Conservation (phyloP, 208 protist species). For the Leishmania gerbilli region DNA sequence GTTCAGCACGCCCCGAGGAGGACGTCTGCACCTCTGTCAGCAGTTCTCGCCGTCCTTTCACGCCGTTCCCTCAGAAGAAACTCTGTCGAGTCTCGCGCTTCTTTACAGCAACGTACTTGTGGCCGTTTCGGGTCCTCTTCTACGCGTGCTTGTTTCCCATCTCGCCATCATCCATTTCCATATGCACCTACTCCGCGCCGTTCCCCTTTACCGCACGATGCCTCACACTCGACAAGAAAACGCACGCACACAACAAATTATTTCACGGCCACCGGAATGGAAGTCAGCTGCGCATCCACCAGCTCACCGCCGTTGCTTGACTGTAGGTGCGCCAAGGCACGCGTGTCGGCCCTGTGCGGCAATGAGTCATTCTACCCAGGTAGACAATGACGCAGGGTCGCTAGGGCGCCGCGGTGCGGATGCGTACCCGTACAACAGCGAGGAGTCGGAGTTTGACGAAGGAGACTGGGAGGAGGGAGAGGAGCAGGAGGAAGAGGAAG, state of each 20-base stretch:
- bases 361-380: background rate
- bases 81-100: background rate
- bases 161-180: background rate
- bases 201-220: background rate
- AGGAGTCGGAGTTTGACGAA: slow-evolving; percentile 20
- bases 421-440: background rate
- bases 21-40: background rate
- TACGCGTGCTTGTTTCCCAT: background rate
- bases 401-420: background rate
- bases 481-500: background rate
- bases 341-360: background rate
- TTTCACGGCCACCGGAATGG: background rate
- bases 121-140: background rate
- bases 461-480: slow-evolving; percentile 9
- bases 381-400: background rate
- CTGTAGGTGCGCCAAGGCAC: background rate
- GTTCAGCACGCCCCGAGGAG: background rate
- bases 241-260: background rate
- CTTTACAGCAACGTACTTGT: background rate
- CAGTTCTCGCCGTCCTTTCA: background rate
- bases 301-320: background rate
- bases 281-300: background rate
- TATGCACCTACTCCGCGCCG: background rate
- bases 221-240: background rate
- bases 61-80: background rate